These are phyloP conservation scores for Pythium brassicae DNA, from an alignment of 352 stramenopile genomes.

Conservation along the genomic window DNA sequence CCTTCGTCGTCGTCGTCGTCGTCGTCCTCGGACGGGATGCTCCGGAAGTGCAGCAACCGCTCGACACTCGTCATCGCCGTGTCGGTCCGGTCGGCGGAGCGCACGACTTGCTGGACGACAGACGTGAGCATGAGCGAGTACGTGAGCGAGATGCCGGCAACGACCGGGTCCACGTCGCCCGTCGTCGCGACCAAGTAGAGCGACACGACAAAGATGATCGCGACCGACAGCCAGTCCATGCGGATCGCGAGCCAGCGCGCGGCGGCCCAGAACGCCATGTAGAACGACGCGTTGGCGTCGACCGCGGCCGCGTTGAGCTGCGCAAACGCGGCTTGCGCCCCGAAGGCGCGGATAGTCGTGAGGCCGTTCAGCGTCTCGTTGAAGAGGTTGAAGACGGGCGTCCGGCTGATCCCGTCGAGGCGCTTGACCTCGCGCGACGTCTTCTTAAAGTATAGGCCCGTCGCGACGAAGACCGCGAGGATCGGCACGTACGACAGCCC, in stretches of 20 bases:
- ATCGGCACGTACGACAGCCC: constrained; percentile 21
- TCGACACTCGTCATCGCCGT: constrained; percentile 41
- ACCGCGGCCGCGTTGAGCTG: constrained; percentile 10
- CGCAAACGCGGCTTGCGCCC: constrained; percentile 13
- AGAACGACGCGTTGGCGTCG: constrained; percentile 36
- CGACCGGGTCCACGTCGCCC: too few relatives aligned
- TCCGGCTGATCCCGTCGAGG: constrained; percentile 53
- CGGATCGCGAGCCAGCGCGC: constrained; percentile 92
- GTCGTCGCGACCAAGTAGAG: constrained; percentile 78
- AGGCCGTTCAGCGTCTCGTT: constrained; percentile 85
- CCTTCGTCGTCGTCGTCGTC: not conserved
- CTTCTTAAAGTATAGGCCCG: constrained; percentile 84
- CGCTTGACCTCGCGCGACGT: constrained; percentile 69
- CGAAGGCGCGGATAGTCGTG: constrained; percentile 65
- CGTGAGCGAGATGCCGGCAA: constrained; percentile 15
- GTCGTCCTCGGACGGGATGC: constrained; percentile 13
- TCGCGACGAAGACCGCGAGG: constrained; percentile 27
- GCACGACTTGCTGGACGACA: constrained; percentile 1
- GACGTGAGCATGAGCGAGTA: constrained; percentile 43
- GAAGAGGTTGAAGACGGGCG: constrained; percentile 92
- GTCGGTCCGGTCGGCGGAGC: constrained; percentile 12
- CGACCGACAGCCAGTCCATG: constrained; percentile 66
- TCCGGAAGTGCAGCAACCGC: constrained; percentile 28
- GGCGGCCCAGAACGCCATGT: constrained; percentile 35
- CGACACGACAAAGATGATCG: constrained; percentile 87